Evolutionary conservation across 306 rosid species (phyloP).

Genomic region (Comarum palustre): DNA sequence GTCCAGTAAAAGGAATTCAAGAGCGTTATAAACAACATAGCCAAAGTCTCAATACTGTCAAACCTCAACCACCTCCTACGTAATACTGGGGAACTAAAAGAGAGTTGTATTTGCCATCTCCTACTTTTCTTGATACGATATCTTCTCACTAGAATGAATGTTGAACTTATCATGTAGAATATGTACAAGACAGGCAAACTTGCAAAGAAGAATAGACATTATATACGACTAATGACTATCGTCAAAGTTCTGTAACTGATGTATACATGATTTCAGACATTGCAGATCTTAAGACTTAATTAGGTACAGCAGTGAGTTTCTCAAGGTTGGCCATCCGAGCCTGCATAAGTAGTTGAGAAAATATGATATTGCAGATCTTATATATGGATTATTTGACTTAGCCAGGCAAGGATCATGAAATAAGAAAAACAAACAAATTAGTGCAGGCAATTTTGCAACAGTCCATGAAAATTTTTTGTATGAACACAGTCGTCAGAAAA

Average conservation of each 20-base stretch:
- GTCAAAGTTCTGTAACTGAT: conserved; percentile 13
- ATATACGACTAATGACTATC: not conserved
- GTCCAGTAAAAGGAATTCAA: not conserved
- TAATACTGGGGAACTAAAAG: too few relatives aligned
- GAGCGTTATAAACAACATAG: not conserved
- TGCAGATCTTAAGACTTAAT: conserved; percentile 32
- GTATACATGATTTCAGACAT: conserved; percentile 15
- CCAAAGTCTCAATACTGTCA: too few relatives aligned
- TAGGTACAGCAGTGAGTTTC: conserved; percentile 38
- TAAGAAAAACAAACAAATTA: not conserved
- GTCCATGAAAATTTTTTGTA: not conserved
- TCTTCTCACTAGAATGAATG: not conserved
- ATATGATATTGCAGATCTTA: not conserved
- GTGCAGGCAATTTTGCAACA: not conserved
- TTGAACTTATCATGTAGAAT: not conserved
- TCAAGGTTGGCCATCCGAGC: conserved; percentile 60
- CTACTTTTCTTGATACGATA: too few relatives aligned
- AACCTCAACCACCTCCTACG: too few relatives aligned
- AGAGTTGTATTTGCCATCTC: too few relatives aligned
- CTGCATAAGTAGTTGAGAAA: conserved; percentile 34
- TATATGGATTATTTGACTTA: not conserved
- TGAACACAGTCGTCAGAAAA: not conserved
- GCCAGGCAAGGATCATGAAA: not conserved
- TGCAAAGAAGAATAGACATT: not conserved
- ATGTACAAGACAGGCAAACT: not conserved